Conservation (phyloP, 2,329 filamentous ascomycete genomes). For the Myriosclerotinia duriaeana region DNA sequence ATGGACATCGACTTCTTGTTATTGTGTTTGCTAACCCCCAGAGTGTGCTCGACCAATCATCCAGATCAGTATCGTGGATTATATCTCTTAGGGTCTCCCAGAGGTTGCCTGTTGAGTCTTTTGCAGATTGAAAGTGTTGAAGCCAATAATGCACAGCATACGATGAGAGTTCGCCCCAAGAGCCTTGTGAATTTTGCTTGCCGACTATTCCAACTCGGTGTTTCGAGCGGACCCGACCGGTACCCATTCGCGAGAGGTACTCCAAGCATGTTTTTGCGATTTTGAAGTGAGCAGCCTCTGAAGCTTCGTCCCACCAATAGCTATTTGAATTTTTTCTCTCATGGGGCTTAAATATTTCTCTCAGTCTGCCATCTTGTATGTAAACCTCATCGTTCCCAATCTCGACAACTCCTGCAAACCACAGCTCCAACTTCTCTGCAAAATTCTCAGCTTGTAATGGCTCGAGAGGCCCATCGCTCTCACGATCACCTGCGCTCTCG, state of each 20-base stretch:
- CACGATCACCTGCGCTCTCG: background rate
- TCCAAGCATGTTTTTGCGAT: background rate
- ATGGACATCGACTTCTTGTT: background rate
- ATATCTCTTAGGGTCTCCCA: background rate
- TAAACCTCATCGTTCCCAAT: background rate
- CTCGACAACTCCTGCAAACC: background rate
- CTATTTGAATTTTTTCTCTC: background rate
- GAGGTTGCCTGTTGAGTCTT: background rate
- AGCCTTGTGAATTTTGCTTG: background rate
- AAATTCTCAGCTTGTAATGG: background rate
- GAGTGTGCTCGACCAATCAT: background rate
- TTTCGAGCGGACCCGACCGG: background rate
- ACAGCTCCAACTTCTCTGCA: background rate
- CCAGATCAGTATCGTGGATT: background rate
- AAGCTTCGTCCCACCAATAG: background rate
- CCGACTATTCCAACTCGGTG: background rate
- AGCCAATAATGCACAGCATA: constrained; percentile 4
- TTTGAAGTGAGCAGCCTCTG: background rate
- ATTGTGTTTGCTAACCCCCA: background rate
- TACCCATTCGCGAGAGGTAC: background rate
- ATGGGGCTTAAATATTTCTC: background rate
- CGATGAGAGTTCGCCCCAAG: background rate
- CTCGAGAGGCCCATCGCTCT: too few species aligned
- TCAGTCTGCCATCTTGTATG: background rate
- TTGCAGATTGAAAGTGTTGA: background rate